Evolutionary conservation across 495 filamentous ascomycete genomes (phyloP).

Genomic region (Hypoxylon cercidicola): DNA sequence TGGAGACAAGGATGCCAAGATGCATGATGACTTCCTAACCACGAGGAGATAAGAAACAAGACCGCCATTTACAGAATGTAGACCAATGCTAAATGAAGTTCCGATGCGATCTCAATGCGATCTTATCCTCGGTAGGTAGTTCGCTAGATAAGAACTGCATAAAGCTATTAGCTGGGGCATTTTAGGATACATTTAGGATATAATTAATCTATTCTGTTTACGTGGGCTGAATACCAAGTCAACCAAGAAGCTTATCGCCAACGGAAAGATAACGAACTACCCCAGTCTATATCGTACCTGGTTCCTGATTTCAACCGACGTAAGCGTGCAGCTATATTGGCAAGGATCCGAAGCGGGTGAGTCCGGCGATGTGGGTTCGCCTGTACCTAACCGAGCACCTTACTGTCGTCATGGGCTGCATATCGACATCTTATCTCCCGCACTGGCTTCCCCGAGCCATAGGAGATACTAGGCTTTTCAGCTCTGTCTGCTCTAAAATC

Average conservation of each 20-base stretch:
- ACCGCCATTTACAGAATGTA: not conserved
- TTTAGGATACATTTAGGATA: not conserved
- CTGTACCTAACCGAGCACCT: not conserved
- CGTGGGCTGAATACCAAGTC: too few relatives aligned
- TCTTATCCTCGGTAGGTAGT: not conserved
- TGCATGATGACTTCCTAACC: not conserved
- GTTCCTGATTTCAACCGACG: not conserved
- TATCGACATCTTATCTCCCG: not conserved
- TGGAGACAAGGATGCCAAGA: slow-evolving; percentile 7
- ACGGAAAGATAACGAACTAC: too few relatives aligned
- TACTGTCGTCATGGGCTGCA: not conserved
- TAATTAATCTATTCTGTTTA: not conserved
- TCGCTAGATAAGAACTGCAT: not conserved
- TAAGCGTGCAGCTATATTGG: not conserved
- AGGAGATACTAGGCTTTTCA: too few relatives aligned
- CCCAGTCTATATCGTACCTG: not conserved
- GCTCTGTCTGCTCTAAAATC: too few relatives aligned
- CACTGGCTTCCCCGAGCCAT: too few relatives aligned
- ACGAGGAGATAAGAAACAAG: not conserved
- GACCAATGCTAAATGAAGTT: not conserved
- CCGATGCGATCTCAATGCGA: not conserved
- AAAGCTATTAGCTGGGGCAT: too few relatives aligned
- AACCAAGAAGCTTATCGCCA: too few relatives aligned
- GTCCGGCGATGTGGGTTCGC: too few relatives aligned
- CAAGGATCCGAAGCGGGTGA: too few relatives aligned